Evolutionary conservation across 192 early-diverging fungal species (phyloP).

Genomic region (Coemansia sp.): DNA sequence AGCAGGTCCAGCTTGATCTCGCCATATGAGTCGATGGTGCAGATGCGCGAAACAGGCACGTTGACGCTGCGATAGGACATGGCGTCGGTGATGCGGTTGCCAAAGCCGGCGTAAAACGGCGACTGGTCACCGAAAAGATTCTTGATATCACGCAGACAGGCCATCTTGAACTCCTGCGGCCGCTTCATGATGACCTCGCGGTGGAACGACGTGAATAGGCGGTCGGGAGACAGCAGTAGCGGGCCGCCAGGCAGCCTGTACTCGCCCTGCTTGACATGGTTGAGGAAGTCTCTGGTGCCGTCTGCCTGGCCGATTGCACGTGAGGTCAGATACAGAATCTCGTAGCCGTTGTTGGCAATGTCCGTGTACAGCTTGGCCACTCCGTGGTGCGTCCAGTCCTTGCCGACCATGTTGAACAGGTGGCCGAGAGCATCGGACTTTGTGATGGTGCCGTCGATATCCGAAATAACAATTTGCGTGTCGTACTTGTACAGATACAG

Average conservation of each 20-base stretch:
- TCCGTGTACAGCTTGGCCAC: conserved; percentile 96
- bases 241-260: conserved; percentile 92
- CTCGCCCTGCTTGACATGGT: conserved; percentile 82
- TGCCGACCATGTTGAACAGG: conserved; percentile 94
- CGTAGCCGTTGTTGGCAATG: conserved; percentile 90
- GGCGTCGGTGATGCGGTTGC: conserved; percentile 96
- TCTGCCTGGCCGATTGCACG: conserved; percentile 94
- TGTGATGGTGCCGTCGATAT: conserved; percentile 98
- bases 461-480: conserved; percentile 89
- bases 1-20: conserved; percentile 89
- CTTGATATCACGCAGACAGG: conserved; percentile 87
- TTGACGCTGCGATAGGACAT: conserved; percentile 92
- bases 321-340: conserved; percentile 91
- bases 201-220: conserved; percentile 88
- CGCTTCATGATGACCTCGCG: conserved; percentile 93
- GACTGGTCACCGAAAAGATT: conserved; percentile 76
- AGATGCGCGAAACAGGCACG: conserved; percentile 90
- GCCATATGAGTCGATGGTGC: conserved; percentile 91
- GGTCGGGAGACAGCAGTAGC: conserved; percentile 92
- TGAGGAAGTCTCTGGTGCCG: conserved; percentile 88
- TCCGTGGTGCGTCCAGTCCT: conserved; percentile 97
- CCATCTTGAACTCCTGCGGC: conserved; percentile 97
- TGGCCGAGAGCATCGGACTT: conserved; percentile 97
- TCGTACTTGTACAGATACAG: conserved; percentile 86
- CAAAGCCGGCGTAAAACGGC: conserved; percentile 96